Base-by-base conservation (phyloP, 352 stramenopile species). In the Pythium apleroticum region DNA sequence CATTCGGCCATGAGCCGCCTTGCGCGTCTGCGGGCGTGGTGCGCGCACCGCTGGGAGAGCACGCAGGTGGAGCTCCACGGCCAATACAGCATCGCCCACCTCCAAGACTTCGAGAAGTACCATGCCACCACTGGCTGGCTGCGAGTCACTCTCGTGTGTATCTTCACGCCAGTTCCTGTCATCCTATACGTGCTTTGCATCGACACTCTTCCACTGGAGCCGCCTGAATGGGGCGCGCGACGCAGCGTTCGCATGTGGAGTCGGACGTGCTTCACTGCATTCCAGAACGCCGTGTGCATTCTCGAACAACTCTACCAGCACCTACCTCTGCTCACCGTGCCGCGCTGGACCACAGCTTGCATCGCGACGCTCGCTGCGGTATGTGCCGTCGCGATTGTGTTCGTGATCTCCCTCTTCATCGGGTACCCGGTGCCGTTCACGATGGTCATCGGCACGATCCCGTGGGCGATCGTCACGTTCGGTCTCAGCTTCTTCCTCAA, bases 11-110 rank as follows among this genome's bases (percentile, higher is more conserved):
- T 49, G 41, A 49, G 41, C 41, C 41, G 41, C 41, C 41, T 49
- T 12, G 2, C n/a, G 41, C 41, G 41, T 15, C 1, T 49, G 19
- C 24, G 41, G 7, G 41, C 41, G 19, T 49, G 41, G 41, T 49
- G 17, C 7, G 41, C 41, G 17, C 41, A 25, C 19, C n/a, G n/a
- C 8, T 49, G 41, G 41, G 41, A 49, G 41, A 49, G 41, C 19
- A 49, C 41, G 19, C 60, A 66, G 58, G 60, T 66, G 1, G 60
- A 66, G 37, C 50, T 59, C 19, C 50, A 57, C 27, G 60, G 60
- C 15, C 50, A 60, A 27, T 66, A 66, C 50, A 56, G 37, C 35
- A 37, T 43, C 25, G 22, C 35, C 1, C 60, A 55, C 25, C 60
- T 66, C 10, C 37, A 53, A 28, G 28, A 39, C 3, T 65, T 65